Percentiles rank a stretch among this genome's conserved stretches.
Conservation (phyloP, 768 basidiomycete genomes). For the Clavaria fumosa region DNA sequence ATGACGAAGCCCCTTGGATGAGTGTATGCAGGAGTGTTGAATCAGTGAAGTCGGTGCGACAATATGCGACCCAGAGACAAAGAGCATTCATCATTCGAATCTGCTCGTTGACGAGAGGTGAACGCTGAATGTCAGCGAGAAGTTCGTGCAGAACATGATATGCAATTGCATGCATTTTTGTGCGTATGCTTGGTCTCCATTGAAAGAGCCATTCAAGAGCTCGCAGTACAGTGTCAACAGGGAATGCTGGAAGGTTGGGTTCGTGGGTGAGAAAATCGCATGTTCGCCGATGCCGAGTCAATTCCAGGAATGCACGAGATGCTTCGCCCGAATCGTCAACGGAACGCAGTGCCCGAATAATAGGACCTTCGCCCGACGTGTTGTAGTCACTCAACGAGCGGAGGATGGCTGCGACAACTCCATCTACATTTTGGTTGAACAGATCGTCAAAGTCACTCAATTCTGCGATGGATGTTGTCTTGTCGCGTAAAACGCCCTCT, state of each 20-base stretch:
- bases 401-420: constrained; percentile 42
- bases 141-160: constrained; percentile 70
- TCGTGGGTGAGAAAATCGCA: constrained; percentile 37
- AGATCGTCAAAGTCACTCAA: constrained; percentile 20
- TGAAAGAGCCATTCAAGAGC: constrained; percentile 56
- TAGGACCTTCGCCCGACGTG: constrained; percentile 33
- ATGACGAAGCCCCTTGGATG: constrained; percentile 45
- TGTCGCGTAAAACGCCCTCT: constrained; percentile 21
- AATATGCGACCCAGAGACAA: constrained; percentile 56
- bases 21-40: constrained; percentile 49
- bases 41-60: constrained; percentile 38
- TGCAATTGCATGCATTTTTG: constrained; percentile 38
- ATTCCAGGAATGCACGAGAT: constrained; percentile 28
- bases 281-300: constrained; percentile 36
- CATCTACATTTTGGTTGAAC: constrained; percentile 33
- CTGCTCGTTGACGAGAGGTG: constrained; percentile 74
- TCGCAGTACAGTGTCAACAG: constrained; percentile 31
- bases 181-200: constrained; percentile 20
- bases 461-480: constrained; percentile 18
- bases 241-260: constrained; percentile 52
- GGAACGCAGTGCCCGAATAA: constrained; percentile 29
- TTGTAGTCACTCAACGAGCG: constrained; percentile 57
- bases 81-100: constrained; percentile 57
- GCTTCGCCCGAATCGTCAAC: constrained; percentile 22
- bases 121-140: constrained; percentile 46